Conservation (phyloP, 176 grass and related monocot species). For the Miscanthus lutarioriparius region DNA sequence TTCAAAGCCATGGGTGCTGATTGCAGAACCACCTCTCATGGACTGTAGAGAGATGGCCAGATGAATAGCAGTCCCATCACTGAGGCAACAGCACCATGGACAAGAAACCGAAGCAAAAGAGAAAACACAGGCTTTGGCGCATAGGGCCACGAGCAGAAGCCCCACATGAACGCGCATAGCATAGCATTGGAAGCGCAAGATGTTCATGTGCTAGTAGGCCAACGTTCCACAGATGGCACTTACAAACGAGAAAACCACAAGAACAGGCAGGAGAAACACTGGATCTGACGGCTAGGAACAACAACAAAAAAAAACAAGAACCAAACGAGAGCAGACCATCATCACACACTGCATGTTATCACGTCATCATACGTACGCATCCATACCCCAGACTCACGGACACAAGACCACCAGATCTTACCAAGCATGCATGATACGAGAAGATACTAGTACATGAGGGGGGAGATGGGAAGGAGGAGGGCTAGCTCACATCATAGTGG, state of each 20-base stretch:
- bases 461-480: background rate
- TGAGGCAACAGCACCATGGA: background rate
- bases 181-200: background rate
- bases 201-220: background rate
- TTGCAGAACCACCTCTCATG: background rate
- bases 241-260: background rate
- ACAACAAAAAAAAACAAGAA: background rate
- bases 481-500: conserved; percentile 76
- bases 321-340: background rate
- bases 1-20: background rate
- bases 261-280: background rate
- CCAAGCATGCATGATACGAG: background rate
- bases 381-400: background rate
- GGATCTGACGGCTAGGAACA: background rate
- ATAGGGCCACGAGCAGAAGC: background rate
- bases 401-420: background rate
- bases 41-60: background rate
- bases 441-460: background rate
- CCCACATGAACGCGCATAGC: background rate
- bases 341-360: background rate
- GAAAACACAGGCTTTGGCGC: background rate
- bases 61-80: background rate
- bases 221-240: background rate
- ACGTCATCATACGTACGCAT: background rate
- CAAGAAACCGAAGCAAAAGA: background rate